Conservation (phyloP, 805 yeast genomes). For the Barnettozyma salicaria region DNA sequence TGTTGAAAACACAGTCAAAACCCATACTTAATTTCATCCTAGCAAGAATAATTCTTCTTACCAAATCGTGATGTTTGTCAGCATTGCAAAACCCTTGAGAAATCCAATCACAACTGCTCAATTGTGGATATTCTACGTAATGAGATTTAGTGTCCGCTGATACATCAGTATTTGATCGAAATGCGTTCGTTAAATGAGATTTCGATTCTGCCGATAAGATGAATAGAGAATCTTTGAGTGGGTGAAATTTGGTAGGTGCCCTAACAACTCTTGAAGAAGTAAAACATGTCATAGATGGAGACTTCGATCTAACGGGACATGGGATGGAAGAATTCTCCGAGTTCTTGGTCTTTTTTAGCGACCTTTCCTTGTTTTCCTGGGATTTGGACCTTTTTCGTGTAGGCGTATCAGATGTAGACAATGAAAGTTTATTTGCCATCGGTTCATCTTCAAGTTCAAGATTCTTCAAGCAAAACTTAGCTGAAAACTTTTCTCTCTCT, state of each 20-base stretch:
- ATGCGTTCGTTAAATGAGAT: slow-evolving; percentile 1
- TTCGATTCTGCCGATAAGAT: slow-evolving; percentile 6
- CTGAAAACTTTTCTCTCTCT: slow-evolving; percentile 13
- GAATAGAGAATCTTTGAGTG: slow-evolving; percentile 7
- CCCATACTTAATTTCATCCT: slow-evolving; percentile 36
- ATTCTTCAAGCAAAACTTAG: slow-evolving; percentile 20
- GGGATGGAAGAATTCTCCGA: background rate
- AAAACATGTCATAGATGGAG: too few relatives aligned
- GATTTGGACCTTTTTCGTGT: slow-evolving; percentile 13
- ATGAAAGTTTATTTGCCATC: too few relatives aligned
- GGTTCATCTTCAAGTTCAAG: slow-evolving; percentile 7
- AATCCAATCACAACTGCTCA: slow-evolving; percentile 33
- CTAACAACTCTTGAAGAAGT: slow-evolving; percentile 2
- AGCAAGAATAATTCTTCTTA: slow-evolving; percentile 30
- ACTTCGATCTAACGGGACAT: slow-evolving; percentile 1
- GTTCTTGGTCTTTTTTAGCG: slow-evolving; percentile 1
- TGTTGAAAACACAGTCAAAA: slow-evolving; percentile 33
- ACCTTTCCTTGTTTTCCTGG: slow-evolving; percentile 5
- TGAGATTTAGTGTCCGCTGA: slow-evolving; percentile 17
- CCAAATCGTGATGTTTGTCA: slow-evolving; percentile 30
- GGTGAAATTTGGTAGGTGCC: slow-evolving; percentile 14
- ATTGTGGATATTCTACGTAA: slow-evolving; percentile 25
- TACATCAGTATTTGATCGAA: slow-evolving; percentile 6
- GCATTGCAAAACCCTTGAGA: slow-evolving; percentile 29
- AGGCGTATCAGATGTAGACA: slow-evolving; percentile 8